phyloP scores from a whole-genome alignment of 768 basidiomycete genomes.

The Ramaria sp. region DNA sequence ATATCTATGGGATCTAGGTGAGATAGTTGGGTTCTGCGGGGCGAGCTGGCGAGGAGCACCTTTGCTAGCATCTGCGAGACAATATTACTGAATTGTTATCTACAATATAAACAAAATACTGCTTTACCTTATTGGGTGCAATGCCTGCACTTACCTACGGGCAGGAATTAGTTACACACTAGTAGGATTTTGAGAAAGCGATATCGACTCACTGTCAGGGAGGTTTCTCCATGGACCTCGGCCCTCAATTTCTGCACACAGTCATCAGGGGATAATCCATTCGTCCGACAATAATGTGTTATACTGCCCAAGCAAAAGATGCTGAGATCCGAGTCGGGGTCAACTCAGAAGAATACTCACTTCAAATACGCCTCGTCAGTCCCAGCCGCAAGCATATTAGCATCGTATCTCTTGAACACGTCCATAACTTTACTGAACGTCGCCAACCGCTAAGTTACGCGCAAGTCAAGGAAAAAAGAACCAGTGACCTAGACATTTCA shows the following conservation, averaged over 20 bases:
- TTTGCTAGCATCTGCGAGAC: slow-evolving; percentile 76
- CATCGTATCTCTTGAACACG: slow-evolving; percentile 62
- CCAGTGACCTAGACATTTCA: slow-evolving; percentile 42
- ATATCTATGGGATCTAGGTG: slow-evolving; percentile 44
- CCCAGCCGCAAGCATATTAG: slow-evolving; percentile 63
- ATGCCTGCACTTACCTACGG: slow-evolving; percentile 66
- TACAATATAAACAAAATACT: slow-evolving; percentile 8
- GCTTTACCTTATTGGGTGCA: slow-evolving; percentile 80
- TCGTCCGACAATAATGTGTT: slow-evolving; percentile 68
- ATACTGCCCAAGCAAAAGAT: slow-evolving; percentile 38
- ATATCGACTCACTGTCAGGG: slow-evolving; percentile 52
- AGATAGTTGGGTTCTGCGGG: too few species aligned
- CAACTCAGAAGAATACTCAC: slow-evolving; percentile 30
- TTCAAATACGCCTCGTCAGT: slow-evolving; percentile 91
- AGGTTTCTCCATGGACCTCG: slow-evolving; percentile 65
- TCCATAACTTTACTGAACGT: slow-evolving; percentile 46
- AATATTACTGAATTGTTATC: slow-evolving; percentile 8
- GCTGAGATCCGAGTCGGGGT: not conserved
- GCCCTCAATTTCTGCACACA: slow-evolving; percentile 74
- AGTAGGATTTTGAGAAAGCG: not conserved
- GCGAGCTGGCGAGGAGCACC: slow-evolving; percentile 27
- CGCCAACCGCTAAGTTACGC: slow-evolving; percentile 6
- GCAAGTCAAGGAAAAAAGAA: not conserved
- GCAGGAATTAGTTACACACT: not conserved
- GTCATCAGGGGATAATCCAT: slow-evolving; percentile 51